Evolutionary conservation across 768 basidiomycete genomes (phyloP).

Genomic region (Leccinum uliginosum): DNA sequence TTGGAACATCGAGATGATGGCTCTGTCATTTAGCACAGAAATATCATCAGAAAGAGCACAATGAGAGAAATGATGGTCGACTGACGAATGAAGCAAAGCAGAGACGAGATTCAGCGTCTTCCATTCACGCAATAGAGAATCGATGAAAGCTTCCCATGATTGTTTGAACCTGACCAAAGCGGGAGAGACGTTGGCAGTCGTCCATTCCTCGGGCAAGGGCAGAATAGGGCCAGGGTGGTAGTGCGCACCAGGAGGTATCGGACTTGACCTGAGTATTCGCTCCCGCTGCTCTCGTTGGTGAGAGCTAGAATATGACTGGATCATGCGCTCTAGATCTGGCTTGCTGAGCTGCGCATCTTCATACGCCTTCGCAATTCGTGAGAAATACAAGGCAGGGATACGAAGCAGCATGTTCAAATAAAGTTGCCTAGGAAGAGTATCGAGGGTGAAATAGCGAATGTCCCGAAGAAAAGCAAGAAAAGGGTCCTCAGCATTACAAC

Average conservation of each 20-base stretch:
- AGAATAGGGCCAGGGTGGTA: conserved; percentile 23
- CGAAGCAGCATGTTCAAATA: conserved; percentile 53
- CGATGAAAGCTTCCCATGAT: conserved; percentile 70
- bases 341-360: conserved; percentile 74
- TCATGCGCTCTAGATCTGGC: conserved; percentile 63
- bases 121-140: conserved; percentile 68
- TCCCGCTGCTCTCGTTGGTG: conserved; percentile 13
- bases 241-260: conserved; percentile 26
- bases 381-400: conserved; percentile 77
- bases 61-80: conserved; percentile 2
- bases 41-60: background rate
- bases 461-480: conserved; percentile 17
- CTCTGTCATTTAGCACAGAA: conserved; percentile 33
- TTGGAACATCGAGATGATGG: conserved; percentile 70
- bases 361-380: conserved; percentile 71
- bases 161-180: conserved; percentile 58
- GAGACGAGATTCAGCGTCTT: conserved; percentile 75
- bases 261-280: conserved; percentile 18
- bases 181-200: conserved; percentile 48
- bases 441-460: conserved; percentile 26
- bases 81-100: conserved; percentile 51
- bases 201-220: conserved; percentile 54
- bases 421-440: conserved; percentile 38
- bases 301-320: conserved; percentile 27
- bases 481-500: conserved; percentile 12